phyloP scores from a whole-genome alignment of 75 land plant genomes.

The Sequoia sempervirens region DNA sequence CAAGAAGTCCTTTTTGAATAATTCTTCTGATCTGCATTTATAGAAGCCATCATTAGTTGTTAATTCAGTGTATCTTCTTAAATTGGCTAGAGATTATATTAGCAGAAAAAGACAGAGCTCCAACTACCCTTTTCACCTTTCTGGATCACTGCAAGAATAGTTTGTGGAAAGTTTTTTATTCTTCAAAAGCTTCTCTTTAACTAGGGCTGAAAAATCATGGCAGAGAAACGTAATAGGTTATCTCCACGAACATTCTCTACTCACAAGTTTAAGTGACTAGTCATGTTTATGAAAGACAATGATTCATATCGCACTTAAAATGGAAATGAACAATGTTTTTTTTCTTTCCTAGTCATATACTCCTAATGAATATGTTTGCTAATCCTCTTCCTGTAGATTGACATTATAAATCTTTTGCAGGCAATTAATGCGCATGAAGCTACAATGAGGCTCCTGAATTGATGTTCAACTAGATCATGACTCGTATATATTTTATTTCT shows the following conservation, averaged over 20 bases:
- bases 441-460: conserved; percentile 30
- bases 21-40: no score
- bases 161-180: no score
- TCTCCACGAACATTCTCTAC: background rate
- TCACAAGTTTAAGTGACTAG: background rate
- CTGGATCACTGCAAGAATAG: no score
- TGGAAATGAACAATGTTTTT: background rate
- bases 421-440: background rate
- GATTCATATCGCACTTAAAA: no score
- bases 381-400: background rate
- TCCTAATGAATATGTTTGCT: background rate
- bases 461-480: conserved; percentile 37
- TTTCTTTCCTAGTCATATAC: no score
- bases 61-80: no score
- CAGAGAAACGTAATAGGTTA: background rate
- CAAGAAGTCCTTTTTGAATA: no score
- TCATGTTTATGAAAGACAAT: no score
- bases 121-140: no score
- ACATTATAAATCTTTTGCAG: background rate
- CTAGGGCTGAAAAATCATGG: background rate
- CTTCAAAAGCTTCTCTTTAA: no score
- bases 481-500: background rate
- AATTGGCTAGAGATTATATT: background rate
- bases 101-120: background rate
- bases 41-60: no score